Base-by-base conservation (phyloP, 2,329 filamentous ascomycete genomes). In the Laburnicola sp. region DNA sequence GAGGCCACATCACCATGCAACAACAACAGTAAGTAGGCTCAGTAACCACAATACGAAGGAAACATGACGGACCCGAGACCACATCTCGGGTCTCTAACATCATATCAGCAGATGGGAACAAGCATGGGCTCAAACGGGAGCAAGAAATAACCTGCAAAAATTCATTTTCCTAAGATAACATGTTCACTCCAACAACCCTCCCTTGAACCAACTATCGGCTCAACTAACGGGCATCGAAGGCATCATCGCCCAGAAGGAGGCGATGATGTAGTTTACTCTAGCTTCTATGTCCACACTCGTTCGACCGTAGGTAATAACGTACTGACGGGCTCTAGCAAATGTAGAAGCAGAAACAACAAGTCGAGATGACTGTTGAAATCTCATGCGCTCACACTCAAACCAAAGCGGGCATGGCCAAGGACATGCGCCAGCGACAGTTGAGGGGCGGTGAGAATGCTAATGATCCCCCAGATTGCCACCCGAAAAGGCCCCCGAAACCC, bases 271-370 rank as follows among this genome's bases (percentile, higher is more conserved):
- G 50, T 59, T 69, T 53, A 57, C 56, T 74, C 60, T 75, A 58
- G 72, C 72, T 72, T 71, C 68, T 60, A 65, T 75, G 72, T 75
- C 71, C 71, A 75, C 72, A 75, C 72, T 74, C 62, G 65, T 60
- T 41, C 63, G 58, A 69, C 58, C 71, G 67, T 70, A 54, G 59
- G 42, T 46, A 58, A 64, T 65, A 64, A 60, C 70, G 63, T 66
- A 64, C 59, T 57, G 71, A 60, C 65, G 63, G 68, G 72, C 72
- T 75, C 72, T 75, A 75, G 72, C 72, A 67, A 68, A 68, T 66
- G n/a, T 70, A 62, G 69, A 71, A 72, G 72, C 71, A 54, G 56
- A 63, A 54, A 41, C 38, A 50, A 42, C 50, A 45, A 35, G 31
- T 40, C 39, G 28, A 22, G 11, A 35, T 23, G 16, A 35, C 38